phyloP scores from a whole-genome alignment of 2,329 filamentous ascomycete genomes.

The Magnaporthiopsis rhizophila region DNA sequence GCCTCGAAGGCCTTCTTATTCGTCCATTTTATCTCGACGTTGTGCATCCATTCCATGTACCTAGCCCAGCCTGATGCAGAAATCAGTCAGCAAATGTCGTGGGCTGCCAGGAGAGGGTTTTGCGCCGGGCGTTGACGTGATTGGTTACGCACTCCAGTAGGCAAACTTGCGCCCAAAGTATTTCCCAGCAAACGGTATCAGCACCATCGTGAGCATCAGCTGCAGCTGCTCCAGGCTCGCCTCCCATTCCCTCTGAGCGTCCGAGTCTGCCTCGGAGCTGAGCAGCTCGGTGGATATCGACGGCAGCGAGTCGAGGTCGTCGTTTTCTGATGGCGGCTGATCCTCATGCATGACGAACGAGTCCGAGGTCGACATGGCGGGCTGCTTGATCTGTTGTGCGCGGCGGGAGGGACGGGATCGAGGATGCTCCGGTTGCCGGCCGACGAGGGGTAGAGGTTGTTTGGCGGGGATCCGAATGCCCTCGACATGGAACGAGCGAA shows the following conservation, averaged over 20 bases:
- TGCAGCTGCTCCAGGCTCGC: constrained; percentile 90
- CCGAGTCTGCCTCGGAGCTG: constrained; percentile 55
- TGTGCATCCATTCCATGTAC: constrained; percentile 91
- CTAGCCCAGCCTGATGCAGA: constrained; percentile 67
- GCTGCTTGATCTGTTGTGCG: not conserved
- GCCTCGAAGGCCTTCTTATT: constrained; percentile 56
- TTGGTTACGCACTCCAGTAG: constrained; percentile 72
- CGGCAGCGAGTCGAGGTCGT: constrained; percentile 57
- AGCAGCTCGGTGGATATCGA: constrained; percentile 47
- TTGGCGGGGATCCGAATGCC: too few relatives aligned
- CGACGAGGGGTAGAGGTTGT: too few relatives aligned
- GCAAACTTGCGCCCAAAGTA: constrained; percentile 92
- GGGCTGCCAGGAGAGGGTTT: not conserved
- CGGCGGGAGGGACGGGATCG: constrained; percentile 2
- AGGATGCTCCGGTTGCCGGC: not conserved
- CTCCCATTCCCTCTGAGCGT: constrained; percentile 93
- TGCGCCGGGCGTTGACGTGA: not conserved
- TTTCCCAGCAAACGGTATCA: constrained; percentile 90
- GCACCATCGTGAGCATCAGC: constrained; percentile 84
- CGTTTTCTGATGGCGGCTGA: constrained; percentile 30
- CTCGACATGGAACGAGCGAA: not conserved
- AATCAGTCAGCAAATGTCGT: constrained; percentile 5
- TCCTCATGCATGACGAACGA: constrained; percentile 45
- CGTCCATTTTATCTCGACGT: constrained; percentile 61
- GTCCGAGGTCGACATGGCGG: constrained; percentile 27